Percentiles rank a stretch among this genome's conserved stretches.
phyloP scores from a whole-genome alignment of 75 land plant genomes.

The Pinus tabuliformis region DNA sequence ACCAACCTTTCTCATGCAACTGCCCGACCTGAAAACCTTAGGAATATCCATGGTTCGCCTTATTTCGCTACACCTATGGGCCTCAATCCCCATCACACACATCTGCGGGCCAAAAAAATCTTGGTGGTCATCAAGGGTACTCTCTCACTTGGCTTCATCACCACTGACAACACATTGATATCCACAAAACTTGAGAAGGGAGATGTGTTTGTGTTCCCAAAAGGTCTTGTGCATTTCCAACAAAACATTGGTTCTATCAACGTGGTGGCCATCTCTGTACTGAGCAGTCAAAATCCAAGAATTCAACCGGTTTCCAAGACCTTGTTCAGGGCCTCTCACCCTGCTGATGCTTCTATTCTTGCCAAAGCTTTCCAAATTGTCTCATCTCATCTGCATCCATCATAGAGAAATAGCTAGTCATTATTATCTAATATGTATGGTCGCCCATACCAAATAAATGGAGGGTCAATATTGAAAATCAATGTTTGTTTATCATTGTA shows the following conservation, averaged over 20 bases:
- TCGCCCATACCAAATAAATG: no score
- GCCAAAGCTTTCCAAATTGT: no score
- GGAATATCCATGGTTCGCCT: conserved; percentile 38
- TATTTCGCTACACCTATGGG: conserved; percentile 32
- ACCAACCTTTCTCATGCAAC: conserved; percentile 27
- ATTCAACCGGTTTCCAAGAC: no score
- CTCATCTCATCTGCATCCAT: no score
- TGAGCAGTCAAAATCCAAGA: conserved; percentile 21
- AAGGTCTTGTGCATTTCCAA: conserved; percentile 56
- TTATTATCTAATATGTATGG: no score
- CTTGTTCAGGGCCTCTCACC: no score
- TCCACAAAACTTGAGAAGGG: conserved; percentile 38
- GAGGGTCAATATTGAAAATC: no score
- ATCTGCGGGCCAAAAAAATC: conserved; percentile 66
- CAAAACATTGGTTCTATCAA: conserved; percentile 32
- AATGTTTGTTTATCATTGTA: no score
- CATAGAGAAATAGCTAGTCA: no score
- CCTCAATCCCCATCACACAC: conserved; percentile 61
- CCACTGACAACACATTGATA: conserved; percentile 33
- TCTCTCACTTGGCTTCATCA: conserved; percentile 56
- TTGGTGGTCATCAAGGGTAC: conserved; percentile 48
- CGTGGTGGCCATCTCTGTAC: conserved; percentile 37
- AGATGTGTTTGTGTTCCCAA: conserved; percentile 58
- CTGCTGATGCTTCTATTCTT: no score
- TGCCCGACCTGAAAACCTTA: conserved; percentile 49